A percentile compares a stretch with the other conserved stretches of the same genome.
phyloP scores from a whole-genome alignment of 2,329 filamentous ascomycete species.

The Pseudocercospora macadamiae region DNA sequence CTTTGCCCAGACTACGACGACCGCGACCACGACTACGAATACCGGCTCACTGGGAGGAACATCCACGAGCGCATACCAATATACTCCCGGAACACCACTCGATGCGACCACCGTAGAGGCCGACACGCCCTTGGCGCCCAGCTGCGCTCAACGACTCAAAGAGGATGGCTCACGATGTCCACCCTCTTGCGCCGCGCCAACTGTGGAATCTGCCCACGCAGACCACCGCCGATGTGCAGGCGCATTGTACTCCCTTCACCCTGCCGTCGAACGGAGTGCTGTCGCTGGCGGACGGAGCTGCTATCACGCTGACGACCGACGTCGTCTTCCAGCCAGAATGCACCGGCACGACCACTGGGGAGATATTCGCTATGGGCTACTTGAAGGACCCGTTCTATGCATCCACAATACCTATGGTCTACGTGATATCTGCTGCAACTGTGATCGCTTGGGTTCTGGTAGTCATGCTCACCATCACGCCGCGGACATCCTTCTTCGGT shows the following conservation, averaged over 20 bases:
- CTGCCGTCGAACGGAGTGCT: slow-evolving; percentile 62
- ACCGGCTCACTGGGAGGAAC: not conserved
- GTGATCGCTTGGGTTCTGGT: slow-evolving; percentile 90
- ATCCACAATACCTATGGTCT: slow-evolving; percentile 89
- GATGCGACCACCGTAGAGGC: slow-evolving; percentile 25
- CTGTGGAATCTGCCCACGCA: slow-evolving; percentile 37
- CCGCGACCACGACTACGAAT: too few species aligned
- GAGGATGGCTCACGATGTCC: slow-evolving; percentile 25
- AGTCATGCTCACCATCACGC: slow-evolving; percentile 91
- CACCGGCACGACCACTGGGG: slow-evolving; percentile 46
- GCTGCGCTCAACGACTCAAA: slow-evolving; percentile 20
- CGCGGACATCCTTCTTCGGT: slow-evolving; percentile 88
- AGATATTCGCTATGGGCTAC: slow-evolving; percentile 61
- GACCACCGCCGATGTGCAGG: slow-evolving; percentile 19
- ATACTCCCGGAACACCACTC: not conserved
- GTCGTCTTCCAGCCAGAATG: slow-evolving; percentile 65
- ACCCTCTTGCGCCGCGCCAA: slow-evolving; percentile 32
- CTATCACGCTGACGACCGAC: slow-evolving; percentile 62
- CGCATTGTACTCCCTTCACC: slow-evolving; percentile 64
- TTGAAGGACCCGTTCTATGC: slow-evolving; percentile 88
- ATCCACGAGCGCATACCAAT: not conserved
- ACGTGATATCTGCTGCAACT: slow-evolving; percentile 88
- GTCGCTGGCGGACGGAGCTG: slow-evolving; percentile 55
- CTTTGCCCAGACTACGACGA: too few species aligned
- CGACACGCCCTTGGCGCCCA: slow-evolving; percentile 24